Conservation (phyloP, 768 basidiomycete genomes). For the Ramaria rubella region DNA sequence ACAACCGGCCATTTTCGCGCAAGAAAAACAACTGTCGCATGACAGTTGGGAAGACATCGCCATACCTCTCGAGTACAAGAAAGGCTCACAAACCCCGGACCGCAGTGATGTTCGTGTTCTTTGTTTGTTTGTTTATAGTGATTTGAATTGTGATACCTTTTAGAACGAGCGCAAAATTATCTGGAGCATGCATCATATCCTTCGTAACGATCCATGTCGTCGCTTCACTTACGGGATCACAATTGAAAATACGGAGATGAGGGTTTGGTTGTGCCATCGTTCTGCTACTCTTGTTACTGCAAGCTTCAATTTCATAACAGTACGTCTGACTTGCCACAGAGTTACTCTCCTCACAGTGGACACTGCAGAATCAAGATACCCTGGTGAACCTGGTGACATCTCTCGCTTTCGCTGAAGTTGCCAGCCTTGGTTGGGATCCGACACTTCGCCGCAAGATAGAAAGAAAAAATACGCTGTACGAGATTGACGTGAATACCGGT, state of each 20-base stretch:
- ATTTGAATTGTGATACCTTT: neutral
- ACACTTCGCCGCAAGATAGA: neutral
- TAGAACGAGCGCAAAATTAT: too few relatives aligned
- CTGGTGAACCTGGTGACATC: too few relatives aligned
- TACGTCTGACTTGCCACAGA: neutral
- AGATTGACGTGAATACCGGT: neutral
- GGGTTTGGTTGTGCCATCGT: too few relatives aligned
- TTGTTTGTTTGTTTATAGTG: neutral
- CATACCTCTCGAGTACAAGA: neutral
- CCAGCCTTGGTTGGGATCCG: neutral
- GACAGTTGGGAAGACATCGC: neutral
- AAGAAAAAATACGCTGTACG: neutral
- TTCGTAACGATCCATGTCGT: too few relatives aligned
- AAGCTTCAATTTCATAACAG: neutral
- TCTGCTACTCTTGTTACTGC: too few relatives aligned
- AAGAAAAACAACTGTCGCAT: neutral
- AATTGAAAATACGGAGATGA: too few relatives aligned
- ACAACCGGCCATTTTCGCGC: too few relatives aligned
- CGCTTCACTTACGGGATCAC: too few relatives aligned
- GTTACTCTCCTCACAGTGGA: neutral
- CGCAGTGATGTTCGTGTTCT: neutral
- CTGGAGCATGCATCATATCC: too few relatives aligned
- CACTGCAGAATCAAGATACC: neutral
- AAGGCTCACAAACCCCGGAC: neutral
- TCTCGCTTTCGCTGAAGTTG: neutral